Conservation (phyloP, 495 filamentous ascomycete genomes). For the Neurospora africana region DNA sequence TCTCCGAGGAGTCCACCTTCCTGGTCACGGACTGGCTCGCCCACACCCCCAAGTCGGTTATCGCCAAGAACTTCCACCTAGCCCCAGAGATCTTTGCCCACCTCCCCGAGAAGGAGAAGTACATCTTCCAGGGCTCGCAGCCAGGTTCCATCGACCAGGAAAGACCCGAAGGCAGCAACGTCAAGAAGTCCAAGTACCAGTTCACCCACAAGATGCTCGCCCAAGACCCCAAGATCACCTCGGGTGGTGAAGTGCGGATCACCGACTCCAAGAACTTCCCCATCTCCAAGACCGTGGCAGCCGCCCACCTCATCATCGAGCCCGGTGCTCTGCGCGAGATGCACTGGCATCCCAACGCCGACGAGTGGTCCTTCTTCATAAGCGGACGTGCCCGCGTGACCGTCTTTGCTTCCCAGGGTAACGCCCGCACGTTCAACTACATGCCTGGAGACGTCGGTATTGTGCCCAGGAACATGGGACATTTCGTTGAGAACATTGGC, state of each 20-base stretch:
- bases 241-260: conserved; percentile 51
- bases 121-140: conserved; percentile 56
- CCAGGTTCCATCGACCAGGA: conserved; percentile 38
- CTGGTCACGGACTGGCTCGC: conserved; percentile 57
- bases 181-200: conserved; percentile 47
- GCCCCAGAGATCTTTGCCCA: conserved; percentile 47
- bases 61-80: conserved; percentile 56
- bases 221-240: conserved; percentile 41
- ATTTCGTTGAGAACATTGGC: conserved; percentile 53
- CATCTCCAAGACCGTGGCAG: conserved; percentile 53
- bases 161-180: conserved; percentile 32
- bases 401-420: conserved; percentile 38
- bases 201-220: conserved; percentile 55
- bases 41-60: conserved; percentile 52
- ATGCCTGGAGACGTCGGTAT: conserved; percentile 48
- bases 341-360: conserved; percentile 49
- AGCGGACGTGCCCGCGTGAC: conserved; percentile 41
- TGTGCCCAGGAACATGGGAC: conserved; percentile 50
- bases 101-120: conserved; percentile 50
- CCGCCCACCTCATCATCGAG: conserved; percentile 47
- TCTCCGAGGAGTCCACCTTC: conserved; percentile 63
- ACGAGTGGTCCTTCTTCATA: conserved; percentile 49
- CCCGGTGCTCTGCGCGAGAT: conserved; percentile 51
- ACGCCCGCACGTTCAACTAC: conserved; percentile 38
- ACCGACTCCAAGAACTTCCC: conserved; percentile 57